Evolutionary conservation across 257 asterid species (phyloP).

Genomic region (Petunia secreta): DNA sequence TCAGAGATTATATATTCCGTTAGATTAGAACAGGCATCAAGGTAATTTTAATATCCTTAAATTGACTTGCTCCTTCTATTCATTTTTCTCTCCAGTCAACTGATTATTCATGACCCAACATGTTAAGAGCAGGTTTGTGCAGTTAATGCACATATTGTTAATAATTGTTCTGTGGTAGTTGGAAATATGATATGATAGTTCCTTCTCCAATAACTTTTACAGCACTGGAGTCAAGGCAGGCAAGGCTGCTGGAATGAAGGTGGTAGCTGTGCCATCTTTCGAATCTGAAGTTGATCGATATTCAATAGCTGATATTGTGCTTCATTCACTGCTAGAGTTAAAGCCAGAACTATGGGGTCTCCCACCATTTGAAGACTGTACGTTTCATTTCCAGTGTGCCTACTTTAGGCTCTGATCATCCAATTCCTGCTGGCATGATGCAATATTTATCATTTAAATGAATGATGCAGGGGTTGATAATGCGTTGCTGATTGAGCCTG

Average conservation of each 20-base stretch:
- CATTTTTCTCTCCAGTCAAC: neutral
- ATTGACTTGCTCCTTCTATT: neutral
- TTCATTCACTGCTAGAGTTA: conserved; percentile 75
- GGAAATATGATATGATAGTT: neutral
- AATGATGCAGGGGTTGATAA: conserved; percentile 64
- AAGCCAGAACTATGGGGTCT: conserved; percentile 87
- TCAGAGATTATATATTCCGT: neutral
- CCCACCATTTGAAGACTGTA: conserved; percentile 82
- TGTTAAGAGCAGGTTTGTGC: neutral
- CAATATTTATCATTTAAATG: conserved; percentile 13
- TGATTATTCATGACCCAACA: neutral
- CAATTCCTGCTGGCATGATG: conserved; percentile 22
- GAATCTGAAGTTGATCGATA: conserved; percentile 56
- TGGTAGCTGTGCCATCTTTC: conserved; percentile 84
- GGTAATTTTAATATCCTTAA: neutral
- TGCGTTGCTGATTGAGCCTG: conserved; percentile 68
- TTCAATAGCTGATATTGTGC: conserved; percentile 65
- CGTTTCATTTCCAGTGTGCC: conserved; percentile 23
- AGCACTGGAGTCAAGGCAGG: conserved; percentile 93
- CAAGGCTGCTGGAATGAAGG: conserved; percentile 89
- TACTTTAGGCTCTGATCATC: conserved; percentile 14
- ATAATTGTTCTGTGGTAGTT: neutral
- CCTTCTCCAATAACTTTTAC: conserved; percentile 33
- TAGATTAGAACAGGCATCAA: neutral
- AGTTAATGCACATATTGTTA: neutral